Evolutionary conservation across 805 yeast species (phyloP).

Genomic region (Myxozyma mucilagina): DNA sequence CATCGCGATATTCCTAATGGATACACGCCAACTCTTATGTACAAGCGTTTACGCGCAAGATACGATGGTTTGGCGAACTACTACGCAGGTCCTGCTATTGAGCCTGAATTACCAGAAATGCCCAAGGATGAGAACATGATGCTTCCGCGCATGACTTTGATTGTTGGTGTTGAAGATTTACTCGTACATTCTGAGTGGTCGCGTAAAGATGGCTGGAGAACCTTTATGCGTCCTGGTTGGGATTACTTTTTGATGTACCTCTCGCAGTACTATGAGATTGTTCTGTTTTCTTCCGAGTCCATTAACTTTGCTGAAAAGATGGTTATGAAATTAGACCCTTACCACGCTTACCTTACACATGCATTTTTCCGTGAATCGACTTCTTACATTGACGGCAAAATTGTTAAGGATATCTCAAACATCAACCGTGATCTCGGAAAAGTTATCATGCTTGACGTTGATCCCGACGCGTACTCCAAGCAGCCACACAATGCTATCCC

Average conservation of each 20-base stretch:
- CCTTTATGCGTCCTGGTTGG: constrained; percentile 97
- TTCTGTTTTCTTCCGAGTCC: constrained; percentile 80
- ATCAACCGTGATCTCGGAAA: constrained; percentile 88
- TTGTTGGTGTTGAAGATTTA: constrained; percentile 83
- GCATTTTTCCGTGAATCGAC: constrained; percentile 90
- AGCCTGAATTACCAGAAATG: constrained; percentile 82
- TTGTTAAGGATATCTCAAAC: constrained; percentile 84
- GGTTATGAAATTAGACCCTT: constrained; percentile 88
- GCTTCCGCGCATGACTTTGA: constrained; percentile 72
- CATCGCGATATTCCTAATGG: constrained; percentile 63
- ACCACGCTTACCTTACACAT: constrained; percentile 83
- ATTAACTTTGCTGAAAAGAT: constrained; percentile 82
- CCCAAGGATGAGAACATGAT: constrained; percentile 89
- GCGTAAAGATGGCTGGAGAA: constrained; percentile 92
- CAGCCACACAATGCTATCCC: constrained; percentile 96
- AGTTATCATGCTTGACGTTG: constrained; percentile 76
- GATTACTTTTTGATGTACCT: constrained; percentile 94
- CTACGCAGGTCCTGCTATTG: constrained; percentile 91
- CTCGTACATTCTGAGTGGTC: constrained; percentile 92
- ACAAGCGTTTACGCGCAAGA: constrained; percentile 69
- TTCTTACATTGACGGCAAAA: constrained; percentile 81
- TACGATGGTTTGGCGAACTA: constrained; percentile 71
- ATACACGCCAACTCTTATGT: constrained; percentile 62
- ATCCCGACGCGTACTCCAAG: constrained; percentile 65
- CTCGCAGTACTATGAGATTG: constrained; percentile 94